Evolutionary conservation across 1,284 basidiomycete species (phyloP).

Genomic region (Porodaedalea pini): DNA sequence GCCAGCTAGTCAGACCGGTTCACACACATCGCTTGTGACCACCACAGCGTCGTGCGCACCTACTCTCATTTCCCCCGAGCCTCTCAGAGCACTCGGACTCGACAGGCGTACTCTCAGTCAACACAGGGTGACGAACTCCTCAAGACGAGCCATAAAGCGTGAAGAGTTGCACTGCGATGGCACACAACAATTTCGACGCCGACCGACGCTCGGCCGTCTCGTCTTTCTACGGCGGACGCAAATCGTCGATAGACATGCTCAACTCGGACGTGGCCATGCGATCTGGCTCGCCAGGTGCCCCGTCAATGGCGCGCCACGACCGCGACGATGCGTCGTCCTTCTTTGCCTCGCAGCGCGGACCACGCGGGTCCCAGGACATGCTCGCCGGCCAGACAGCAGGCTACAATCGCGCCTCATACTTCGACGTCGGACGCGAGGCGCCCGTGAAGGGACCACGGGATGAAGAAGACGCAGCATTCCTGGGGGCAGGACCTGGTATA

Average conservation of each 20-base stretch:
- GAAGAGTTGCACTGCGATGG: constrained; percentile 6
- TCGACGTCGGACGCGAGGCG: constrained; percentile 61
- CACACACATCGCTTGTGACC: background rate
- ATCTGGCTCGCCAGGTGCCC: constrained; percentile 21
- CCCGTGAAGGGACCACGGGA: constrained; percentile 71
- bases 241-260: constrained; percentile 55
- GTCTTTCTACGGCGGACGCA: constrained; percentile 68
- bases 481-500: constrained; percentile 15
- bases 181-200: constrained; percentile 32
- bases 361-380: constrained; percentile 42
- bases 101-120: too few species aligned
- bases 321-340: constrained; percentile 67
- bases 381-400: constrained; percentile 50
- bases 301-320: constrained; percentile 36
- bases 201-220: constrained; percentile 73
- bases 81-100: background rate
- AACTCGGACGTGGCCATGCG: constrained; percentile 44
- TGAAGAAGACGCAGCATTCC: constrained; percentile 44
- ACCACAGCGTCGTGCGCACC: background rate
- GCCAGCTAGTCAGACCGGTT: background rate
- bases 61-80: background rate
- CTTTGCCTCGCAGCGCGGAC: constrained; percentile 37
- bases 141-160: background rate
- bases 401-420: constrained; percentile 66
- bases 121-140: too few species aligned